Conservation (phyloP, 495 filamentous ascomycete species). For the Tuber melanosporum region DNA sequence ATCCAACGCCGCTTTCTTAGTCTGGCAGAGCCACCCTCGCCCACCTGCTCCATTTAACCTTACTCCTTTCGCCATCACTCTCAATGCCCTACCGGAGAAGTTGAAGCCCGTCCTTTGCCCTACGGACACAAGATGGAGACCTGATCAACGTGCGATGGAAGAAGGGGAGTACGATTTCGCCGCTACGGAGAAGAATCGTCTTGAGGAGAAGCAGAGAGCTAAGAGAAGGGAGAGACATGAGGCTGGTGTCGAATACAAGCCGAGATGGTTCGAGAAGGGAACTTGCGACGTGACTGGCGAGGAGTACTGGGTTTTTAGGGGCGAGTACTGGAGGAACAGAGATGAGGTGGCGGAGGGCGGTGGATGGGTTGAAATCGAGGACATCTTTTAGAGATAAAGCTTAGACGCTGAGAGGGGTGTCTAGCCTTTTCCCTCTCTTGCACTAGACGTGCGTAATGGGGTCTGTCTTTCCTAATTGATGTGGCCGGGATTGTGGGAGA, state of each 20-base stretch:
- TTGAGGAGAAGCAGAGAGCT: slow-evolving; percentile 88
- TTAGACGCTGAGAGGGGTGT: background rate
- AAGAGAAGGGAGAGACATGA: slow-evolving; percentile 65
- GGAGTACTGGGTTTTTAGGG: slow-evolving; percentile 81
- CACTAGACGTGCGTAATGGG: background rate
- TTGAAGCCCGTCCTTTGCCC: slow-evolving; percentile 70
- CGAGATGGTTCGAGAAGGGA: slow-evolving; percentile 75
- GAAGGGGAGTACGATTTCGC: slow-evolving; percentile 91
- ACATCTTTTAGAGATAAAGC: slow-evolving; percentile 53
- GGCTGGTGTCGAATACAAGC: slow-evolving; percentile 70
- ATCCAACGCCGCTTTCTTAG: slow-evolving; percentile 66
- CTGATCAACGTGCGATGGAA: slow-evolving; percentile 98
- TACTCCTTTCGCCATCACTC: slow-evolving; percentile 88
- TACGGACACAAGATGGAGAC: slow-evolving; percentile 82
- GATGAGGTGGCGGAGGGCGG: slow-evolving; percentile 51
- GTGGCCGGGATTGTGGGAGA: background rate
- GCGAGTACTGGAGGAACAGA: slow-evolving; percentile 75
- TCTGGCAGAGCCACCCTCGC: slow-evolving; percentile 81
- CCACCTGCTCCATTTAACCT: slow-evolving; percentile 90
- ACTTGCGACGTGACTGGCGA: slow-evolving; percentile 75
- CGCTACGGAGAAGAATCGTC: slow-evolving; percentile 84
- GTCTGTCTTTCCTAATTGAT: background rate
- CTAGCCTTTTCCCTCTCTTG: background rate
- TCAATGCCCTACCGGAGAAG: slow-evolving; percentile 77
- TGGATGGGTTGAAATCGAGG: slow-evolving; percentile 53